Evolutionary conservation across 2,329 filamentous ascomycete genomes (phyloP).

Genomic region (Penicillium expansum): DNA sequence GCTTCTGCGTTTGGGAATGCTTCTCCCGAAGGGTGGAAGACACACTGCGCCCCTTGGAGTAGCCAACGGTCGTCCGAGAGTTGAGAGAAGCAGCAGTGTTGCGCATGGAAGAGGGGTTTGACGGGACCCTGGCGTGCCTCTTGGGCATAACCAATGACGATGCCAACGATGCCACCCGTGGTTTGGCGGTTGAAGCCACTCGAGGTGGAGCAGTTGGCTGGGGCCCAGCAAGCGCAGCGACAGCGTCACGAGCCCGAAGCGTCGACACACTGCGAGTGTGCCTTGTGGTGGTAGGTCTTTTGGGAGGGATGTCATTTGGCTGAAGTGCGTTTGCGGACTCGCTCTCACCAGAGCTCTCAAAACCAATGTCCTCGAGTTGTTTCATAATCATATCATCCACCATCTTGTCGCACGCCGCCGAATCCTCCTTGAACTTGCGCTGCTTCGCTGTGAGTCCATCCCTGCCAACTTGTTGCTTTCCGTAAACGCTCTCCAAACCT

Average conservation of each 20-base stretch:
- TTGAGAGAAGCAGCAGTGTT: conserved; percentile 62
- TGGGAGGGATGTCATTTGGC: conserved; percentile 25
- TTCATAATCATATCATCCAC: conserved; percentile 66
- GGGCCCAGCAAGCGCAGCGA: conserved; percentile 36
- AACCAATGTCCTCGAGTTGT: conserved; percentile 62
- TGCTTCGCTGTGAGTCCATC: conserved; percentile 63
- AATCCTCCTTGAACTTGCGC: conserved; percentile 67
- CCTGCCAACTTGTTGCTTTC: conserved; percentile 45
- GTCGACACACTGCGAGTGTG: conserved; percentile 37
- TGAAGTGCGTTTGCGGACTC: conserved; percentile 35
- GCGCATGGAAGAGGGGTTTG: conserved; percentile 54
- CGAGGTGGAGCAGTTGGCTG: conserved; percentile 35
- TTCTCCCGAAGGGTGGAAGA: conserved; percentile 32
- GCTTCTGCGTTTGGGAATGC: conserved; percentile 20
- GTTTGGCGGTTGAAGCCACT: conserved; percentile 33
- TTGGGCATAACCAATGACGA: conserved; percentile 34
- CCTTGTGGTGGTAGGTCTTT: conserved; percentile 25
- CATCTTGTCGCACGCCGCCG: conserved; percentile 60
- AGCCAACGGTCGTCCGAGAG: conserved; percentile 80
- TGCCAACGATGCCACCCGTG: conserved; percentile 33
- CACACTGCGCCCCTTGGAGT: conserved; percentile 67
- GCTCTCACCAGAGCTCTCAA: conserved; percentile 58
- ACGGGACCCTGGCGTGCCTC: conserved; percentile 47
- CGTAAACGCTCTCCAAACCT: conserved; percentile 52
- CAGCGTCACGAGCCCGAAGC: conserved; percentile 42